phyloP scores from a whole-genome alignment of 495 filamentous ascomycete species.

The Platismatia glauca region DNA sequence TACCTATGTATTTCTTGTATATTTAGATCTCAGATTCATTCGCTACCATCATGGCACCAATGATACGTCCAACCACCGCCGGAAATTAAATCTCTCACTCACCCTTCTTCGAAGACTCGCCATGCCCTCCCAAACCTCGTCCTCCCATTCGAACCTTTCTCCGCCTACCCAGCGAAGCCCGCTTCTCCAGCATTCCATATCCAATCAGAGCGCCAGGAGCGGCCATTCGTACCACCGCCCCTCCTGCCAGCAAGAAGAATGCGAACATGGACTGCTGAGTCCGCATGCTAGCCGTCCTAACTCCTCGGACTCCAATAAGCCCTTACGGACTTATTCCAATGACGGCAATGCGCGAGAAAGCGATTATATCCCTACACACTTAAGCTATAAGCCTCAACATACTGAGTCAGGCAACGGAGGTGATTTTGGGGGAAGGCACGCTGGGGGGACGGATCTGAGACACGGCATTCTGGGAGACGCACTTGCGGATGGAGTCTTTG shows the following conservation, averaged over 20 bases:
- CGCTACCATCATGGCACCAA: background rate
- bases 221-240: slow-evolving; percentile 13
- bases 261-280: slow-evolving; percentile 13
- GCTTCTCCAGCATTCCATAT: no score
- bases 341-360: background rate
- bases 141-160: slow-evolving; percentile 10
- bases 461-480: slow-evolving; percentile 33
- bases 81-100: background rate
- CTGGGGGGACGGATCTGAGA: slow-evolving; percentile 12
- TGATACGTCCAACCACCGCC: background rate
- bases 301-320: background rate
- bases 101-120: background rate
- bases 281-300: slow-evolving; percentile 13
- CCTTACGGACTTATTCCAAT: background rate
- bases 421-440: slow-evolving; percentile 7
- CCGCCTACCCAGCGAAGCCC: background rate
- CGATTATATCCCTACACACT: background rate
- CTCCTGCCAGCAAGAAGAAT: slow-evolving; percentile 21
- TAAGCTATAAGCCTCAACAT: background rate
- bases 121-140: slow-evolving; percentile 7
- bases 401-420: background rate
- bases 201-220: background rate
- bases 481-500: slow-evolving; percentile 32
- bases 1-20: background rate
- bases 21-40: background rate